A percentile compares a stretch with the other conserved stretches of the same genome.
Conservation (phyloP, 441 rosid species). For the Dalechampia spathulata region DNA sequence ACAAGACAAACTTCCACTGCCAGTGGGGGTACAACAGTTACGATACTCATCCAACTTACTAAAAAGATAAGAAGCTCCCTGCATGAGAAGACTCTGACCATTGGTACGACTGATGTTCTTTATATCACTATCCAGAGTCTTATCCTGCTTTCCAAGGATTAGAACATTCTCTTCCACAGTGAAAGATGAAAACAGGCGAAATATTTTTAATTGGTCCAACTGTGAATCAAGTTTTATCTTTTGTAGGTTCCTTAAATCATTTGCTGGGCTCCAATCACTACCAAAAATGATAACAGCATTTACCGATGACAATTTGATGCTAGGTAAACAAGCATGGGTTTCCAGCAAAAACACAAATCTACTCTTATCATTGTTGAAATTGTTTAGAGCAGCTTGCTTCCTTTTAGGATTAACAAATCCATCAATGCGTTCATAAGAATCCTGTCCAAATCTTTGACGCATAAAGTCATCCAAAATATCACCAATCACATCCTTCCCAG, state of each 20-base stretch:
- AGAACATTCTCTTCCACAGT: conserved; percentile 81
- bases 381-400: conserved; percentile 53
- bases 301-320: conserved; percentile 70
- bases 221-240: conserved; percentile 59
- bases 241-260: conserved; percentile 66
- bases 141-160: conserved; percentile 60
- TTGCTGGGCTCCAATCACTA: conserved; percentile 77
- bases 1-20: conserved; percentile 18
- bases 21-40: conserved; percentile 13
- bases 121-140: conserved; percentile 32
- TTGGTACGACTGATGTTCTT: conserved; percentile 36
- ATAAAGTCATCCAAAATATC: conserved; percentile 87
- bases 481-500: conserved; percentile 49
- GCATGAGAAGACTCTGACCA: conserved; percentile 66
- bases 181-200: conserved; percentile 62
- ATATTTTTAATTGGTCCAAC: conserved; percentile 51
- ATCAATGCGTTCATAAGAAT: conserved; percentile 78
- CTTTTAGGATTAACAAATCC: conserved; percentile 33
- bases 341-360: conserved; percentile 84
- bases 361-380: conserved; percentile 59
- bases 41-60: conserved; percentile 61
- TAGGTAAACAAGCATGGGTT: conserved; percentile 66
- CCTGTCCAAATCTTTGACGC: conserved; percentile 67
- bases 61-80: conserved; percentile 75
- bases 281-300: conserved; percentile 65